Conservation (phyloP, 768 basidiomycete species). For the Xerocomus spinulosus region DNA sequence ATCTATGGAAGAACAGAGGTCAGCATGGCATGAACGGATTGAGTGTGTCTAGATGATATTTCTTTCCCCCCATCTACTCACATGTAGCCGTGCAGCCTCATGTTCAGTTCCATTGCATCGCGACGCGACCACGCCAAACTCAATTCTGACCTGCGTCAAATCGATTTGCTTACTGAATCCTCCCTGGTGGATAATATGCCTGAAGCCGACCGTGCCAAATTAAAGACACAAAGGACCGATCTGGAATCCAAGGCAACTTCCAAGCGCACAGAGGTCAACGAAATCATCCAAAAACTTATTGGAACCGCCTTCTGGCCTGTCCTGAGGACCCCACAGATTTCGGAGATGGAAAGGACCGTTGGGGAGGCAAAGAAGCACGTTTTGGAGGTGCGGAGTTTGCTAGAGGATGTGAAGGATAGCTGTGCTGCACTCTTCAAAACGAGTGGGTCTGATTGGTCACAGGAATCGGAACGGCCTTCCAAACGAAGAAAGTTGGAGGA, state of each 20-base stretch:
- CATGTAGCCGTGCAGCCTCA: conserved; percentile 23
- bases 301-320: conserved; percentile 40
- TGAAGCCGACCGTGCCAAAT: conserved; percentile 19
- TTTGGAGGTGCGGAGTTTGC: conserved; percentile 25
- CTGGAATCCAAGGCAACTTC: conserved; percentile 22
- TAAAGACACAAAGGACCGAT: conserved; percentile 21
- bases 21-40: conserved; percentile 38
- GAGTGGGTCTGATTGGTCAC: conserved; percentile 6
- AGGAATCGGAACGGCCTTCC: conserved; percentile 21
- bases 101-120: conserved; percentile 32
- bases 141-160: conserved; percentile 31
- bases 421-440: conserved; percentile 21
- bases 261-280: conserved; percentile 34
- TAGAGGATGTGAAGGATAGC: conserved; percentile 22
- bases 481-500: conserved; percentile 27
- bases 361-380: conserved; percentile 28
- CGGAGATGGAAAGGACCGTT: conserved; percentile 21
- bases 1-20: conserved; percentile 35
- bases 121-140: conserved; percentile 32
- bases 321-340: conserved; percentile 22
- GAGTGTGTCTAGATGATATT: conserved; percentile 28
- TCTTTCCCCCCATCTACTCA: not conserved
- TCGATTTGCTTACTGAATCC: conserved; percentile 24
- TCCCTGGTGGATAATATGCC: conserved; percentile 21
- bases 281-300: conserved; percentile 27